Percentiles rank a stretch among this genome's conserved stretches.
These are phyloP conservation scores for Hyphopichia khmerensis DNA, from an alignment of 1,139 yeast species.

Conservation along the genomic window DNA sequence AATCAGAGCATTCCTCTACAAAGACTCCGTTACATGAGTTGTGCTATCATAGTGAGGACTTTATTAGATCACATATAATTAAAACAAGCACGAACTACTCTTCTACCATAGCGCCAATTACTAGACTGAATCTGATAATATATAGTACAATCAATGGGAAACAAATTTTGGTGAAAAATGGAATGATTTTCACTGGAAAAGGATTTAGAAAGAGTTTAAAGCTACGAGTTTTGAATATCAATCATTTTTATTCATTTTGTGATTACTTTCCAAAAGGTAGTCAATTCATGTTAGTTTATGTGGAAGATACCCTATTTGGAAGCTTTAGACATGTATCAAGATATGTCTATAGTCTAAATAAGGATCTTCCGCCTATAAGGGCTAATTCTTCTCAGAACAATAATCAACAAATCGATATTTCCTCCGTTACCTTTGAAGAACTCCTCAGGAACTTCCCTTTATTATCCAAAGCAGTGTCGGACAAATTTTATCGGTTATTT, in stretches of 20 bases:
- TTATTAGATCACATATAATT: slow-evolving; percentile 69
- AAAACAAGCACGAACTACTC: slow-evolving; percentile 33
- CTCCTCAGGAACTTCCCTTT: slow-evolving; percentile 48
- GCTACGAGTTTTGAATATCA: slow-evolving; percentile 42
- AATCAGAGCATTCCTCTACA: slow-evolving; percentile 27
- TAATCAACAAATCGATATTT: background rate
- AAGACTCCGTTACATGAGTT: slow-evolving; percentile 49
- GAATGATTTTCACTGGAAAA: slow-evolving; percentile 51
- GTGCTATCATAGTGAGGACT: slow-evolving; percentile 61
- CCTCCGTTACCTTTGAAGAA: slow-evolving; percentile 36
- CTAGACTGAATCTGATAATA: slow-evolving; percentile 43
- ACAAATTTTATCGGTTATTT: slow-evolving; percentile 41
- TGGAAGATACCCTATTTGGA: slow-evolving; percentile 53
- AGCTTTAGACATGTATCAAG: slow-evolving; percentile 6
- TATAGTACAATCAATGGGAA: slow-evolving; percentile 61
- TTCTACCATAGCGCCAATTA: slow-evolving; percentile 36
- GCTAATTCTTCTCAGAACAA: background rate
- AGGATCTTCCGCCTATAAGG: background rate
- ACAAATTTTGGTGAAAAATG: slow-evolving; percentile 58
- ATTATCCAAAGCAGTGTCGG: slow-evolving; percentile 47
- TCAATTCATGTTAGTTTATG: slow-evolving; percentile 50
- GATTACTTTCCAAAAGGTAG: slow-evolving; percentile 50
- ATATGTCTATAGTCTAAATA: slow-evolving; percentile 2
- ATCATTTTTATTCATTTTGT: slow-evolving; percentile 44
- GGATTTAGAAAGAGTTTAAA: slow-evolving; percentile 55